Base-by-base conservation (phyloP, 2,329 filamentous ascomycete genomes). In the Stagonosporopsis tanaceti region DNA sequence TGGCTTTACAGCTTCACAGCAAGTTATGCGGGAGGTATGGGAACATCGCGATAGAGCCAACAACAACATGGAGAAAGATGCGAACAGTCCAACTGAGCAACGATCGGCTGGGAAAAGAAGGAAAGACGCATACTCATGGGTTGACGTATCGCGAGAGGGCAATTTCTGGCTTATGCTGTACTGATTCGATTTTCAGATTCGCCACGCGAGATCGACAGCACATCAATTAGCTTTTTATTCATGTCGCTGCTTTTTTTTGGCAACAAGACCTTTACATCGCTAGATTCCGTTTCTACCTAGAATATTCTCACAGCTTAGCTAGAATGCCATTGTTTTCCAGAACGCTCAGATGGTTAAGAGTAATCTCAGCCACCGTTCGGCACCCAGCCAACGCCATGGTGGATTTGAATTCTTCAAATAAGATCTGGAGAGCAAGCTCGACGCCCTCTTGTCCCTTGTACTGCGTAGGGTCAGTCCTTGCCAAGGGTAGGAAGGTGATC, bases 381-480 rank as follows among this genome's bases (percentile, higher is more conserved):
- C 62, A 57, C 48, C 71, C 69, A 15, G 67, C 67, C 22, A 74
- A 52, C 5, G 62, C 65, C 70, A 73, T 74, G 5, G 68, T 70
- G 11, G 66, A 57, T 48, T 52, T 68, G 47, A 73, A 69, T 44
- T 72, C 70, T 15, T 70, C 58, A 22, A 66, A 41, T 22, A 80
- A 48, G 25, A 84, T 76, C 38, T 74, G 78, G 47, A 85, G 55
- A 20, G 80, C 80, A 42, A 79, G 60, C 59, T 79, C 78, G 2
- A 77, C 76, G 2, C 75, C 76, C 30, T 67, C 60, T 52, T 76
- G 68, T 0, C 76, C 76, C 41, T 76, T 70, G 55, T 77, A 76
- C 73, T 75, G 40, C 24, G 25, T 15, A 22, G 6, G 6, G 35
- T 59, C 61, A 57, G 65, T 53, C 11, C 30, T 35, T n/a, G 38